These are phyloP conservation scores for Leptographium galeiforme DNA, from an alignment of 2,329 filamentous ascomycete genomes.

Conservation along the genomic window DNA sequence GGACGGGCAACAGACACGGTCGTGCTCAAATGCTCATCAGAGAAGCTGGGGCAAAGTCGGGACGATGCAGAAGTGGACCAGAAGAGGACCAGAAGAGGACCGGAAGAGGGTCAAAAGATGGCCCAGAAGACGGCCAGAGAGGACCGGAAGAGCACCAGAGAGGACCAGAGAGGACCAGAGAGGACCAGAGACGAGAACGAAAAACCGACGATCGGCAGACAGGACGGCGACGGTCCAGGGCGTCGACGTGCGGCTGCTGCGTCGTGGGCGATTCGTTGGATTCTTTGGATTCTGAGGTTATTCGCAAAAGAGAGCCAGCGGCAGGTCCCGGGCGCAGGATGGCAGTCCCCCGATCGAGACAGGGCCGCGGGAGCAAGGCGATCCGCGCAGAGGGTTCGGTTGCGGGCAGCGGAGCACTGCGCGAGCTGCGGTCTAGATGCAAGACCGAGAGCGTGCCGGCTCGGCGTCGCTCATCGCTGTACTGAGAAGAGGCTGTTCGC, in stretches of 20 bases:
- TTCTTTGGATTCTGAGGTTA: slow-evolving; percentile 6
- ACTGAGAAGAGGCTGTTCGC: not conserved
- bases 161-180: not conserved
- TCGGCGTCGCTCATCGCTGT: slow-evolving; percentile 4
- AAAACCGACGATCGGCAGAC: not conserved
- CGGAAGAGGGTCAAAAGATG: not conserved
- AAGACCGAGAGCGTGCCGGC: not conserved
- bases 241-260: too few relatives aligned
- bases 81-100: not conserved
- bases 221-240: too few relatives aligned
- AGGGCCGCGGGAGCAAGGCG: too few relatives aligned
- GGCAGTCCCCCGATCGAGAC: not conserved
- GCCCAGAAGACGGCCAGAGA: not conserved
- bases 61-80: not conserved
- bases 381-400: not conserved
- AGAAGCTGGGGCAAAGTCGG: too few relatives aligned
- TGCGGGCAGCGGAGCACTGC: not conserved
- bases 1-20: too few relatives aligned
- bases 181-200: not conserved
- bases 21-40: not conserved
- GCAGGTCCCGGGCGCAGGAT: not conserved
- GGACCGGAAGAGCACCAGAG: not conserved
- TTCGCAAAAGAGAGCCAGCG: slow-evolving; percentile 6
- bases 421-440: not conserved
- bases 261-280: not conserved